A percentile compares a stretch with the other conserved stretches of the same genome.
Evolutionary conservation across 2,329 filamentous ascomycete species (phyloP).

Genomic region (Arthrinium phaeospermum): DNA sequence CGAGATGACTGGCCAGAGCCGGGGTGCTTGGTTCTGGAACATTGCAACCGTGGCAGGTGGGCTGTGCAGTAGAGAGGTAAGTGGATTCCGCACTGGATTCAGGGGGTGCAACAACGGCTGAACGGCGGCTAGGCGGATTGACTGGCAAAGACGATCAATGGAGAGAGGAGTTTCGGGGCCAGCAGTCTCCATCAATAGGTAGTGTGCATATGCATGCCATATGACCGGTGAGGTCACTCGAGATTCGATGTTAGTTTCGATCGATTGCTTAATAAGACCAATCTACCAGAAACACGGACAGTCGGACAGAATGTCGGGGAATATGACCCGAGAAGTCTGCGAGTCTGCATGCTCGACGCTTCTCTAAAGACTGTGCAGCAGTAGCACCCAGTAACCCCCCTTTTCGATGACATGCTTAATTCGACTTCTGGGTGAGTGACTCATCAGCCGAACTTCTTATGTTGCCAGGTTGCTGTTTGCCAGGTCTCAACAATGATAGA

Average conservation of each 20-base stretch:
- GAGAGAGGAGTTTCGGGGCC: not conserved
- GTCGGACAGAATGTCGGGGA: not conserved
- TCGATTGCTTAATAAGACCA: constrained; percentile 14
- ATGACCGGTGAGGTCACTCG: constrained; percentile 4
- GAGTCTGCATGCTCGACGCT: not conserved
- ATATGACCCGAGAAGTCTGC: not conserved
- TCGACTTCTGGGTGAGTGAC: not conserved
- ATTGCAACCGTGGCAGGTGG: not conserved
- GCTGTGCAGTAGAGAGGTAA: not conserved
- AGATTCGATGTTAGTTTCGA: not conserved
- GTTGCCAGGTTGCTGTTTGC: too few relatives aligned
- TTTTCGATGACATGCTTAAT: not conserved
- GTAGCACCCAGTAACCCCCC: not conserved
- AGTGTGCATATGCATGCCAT: not conserved
- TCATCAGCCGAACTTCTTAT: not conserved
- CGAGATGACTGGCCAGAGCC: not conserved
- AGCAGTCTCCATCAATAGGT: not conserved
- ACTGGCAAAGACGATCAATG: not conserved
- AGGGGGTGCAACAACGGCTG: not conserved
- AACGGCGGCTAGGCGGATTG: not conserved
- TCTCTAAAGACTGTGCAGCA: not conserved
- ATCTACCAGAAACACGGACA: not conserved
- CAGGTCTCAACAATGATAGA: not conserved
- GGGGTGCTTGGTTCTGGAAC: not conserved
- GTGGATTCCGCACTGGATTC: not conserved